phyloP scores from a whole-genome alignment of 805 yeast species.

The Saccharomycopsis vini region DNA sequence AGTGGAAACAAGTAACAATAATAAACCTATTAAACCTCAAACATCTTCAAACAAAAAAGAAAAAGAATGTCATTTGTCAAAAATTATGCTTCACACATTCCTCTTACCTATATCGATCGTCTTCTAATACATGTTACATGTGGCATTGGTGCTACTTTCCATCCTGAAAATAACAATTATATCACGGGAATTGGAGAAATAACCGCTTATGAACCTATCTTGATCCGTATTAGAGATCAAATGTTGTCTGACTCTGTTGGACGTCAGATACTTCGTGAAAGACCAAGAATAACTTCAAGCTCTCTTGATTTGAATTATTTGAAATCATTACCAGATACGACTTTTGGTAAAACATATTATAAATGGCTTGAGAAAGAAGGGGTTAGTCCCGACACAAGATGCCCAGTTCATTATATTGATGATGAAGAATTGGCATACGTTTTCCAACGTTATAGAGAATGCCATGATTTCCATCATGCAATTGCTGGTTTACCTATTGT shows the following conservation, averaged over 20 bases:
- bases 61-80: too few species aligned
- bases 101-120: constrained; percentile 57
- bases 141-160: constrained; percentile 66
- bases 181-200: constrained; percentile 86
- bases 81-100: constrained; percentile 71
- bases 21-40: too few species aligned
- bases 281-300: constrained; percentile 75
- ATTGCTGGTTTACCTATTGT: constrained; percentile 83
- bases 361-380: constrained; percentile 80
- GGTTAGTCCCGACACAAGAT: constrained; percentile 89
- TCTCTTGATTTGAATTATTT: constrained; percentile 57
- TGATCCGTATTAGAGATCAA: constrained; percentile 50
- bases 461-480: constrained; percentile 95
- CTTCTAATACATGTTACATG: constrained; percentile 58
- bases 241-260: constrained; percentile 78
- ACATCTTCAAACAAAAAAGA: too few species aligned
- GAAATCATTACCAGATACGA: constrained; percentile 49
- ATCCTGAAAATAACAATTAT: constrained; percentile 67
- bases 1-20: too few species aligned
- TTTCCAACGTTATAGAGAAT: constrained; percentile 90
- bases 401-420: constrained; percentile 77
- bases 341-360: constrained; percentile 74
- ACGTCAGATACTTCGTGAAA: constrained; percentile 63
- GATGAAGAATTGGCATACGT: constrained; percentile 87
- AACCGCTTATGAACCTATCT: constrained; percentile 65